Base-by-base conservation (phyloP, 2,329 filamentous ascomycete genomes). In the Penicillium sp. region DNA sequence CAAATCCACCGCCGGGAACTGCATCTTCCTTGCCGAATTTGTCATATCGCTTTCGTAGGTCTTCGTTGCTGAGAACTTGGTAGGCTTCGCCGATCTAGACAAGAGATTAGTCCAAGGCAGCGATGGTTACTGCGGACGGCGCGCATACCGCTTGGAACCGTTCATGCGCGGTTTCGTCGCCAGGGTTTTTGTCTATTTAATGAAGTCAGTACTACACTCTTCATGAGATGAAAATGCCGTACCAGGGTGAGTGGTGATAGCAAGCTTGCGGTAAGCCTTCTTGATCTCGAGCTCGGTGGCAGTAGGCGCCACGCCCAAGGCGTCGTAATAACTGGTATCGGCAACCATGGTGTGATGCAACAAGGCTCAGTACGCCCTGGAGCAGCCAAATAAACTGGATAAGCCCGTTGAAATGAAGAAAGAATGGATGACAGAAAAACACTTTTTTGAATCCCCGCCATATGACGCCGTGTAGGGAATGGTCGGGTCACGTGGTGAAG, bases 1-100 rank as follows among this genome's bases (percentile, higher is more conserved):
- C 87, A 69, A 98, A 98, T 52, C 93, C 93, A 61, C 89, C 87
- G 60, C 84, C 82, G 0, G 93, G 93, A 65, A 91, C 87, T 5
- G 93, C 90, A 58, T 88, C 83, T 62, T 98, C 93, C 73, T 97
- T 97, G 68, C 93, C 93, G 76, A 84, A 91, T 71, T 95, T 95
- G 73, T 98, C 93, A 75, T 98, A 98, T 64, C 88, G 85, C 62
- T 86, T 87, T 62, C 93, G 85, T 53, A 97, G 79, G 49, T 95
- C 86, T 57, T 84, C 77, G 66, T 96, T 86, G 64, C 87, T 93
- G 54, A 98, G 82, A 41, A 98, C 72, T 62, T 86, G 82, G 64
- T 86, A 86, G 49, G 82, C 82, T 68, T 86, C 82, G 50, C 82
- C 82, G 54, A 86, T 83, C 77, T 81, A 61, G 44, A 28, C 22